Evolutionary conservation across 129 eudicot genomes (phyloP).

Genomic region (Flaveria robusta): DNA sequence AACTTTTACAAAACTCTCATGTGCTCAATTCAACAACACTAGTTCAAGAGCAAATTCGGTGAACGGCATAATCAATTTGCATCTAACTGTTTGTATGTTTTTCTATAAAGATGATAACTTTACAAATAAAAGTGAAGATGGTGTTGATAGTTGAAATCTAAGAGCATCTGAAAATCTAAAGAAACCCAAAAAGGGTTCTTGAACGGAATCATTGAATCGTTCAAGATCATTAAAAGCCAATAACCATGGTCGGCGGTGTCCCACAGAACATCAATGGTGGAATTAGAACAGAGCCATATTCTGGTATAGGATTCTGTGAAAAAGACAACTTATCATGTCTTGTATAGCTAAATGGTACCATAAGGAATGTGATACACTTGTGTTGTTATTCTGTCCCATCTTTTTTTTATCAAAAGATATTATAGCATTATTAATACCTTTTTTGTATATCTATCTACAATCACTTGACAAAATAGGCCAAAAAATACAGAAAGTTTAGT

Average conservation of each 20-base stretch:
- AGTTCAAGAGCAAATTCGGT: slow-evolving; percentile 17
- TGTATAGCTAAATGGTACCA: slow-evolving; percentile 4
- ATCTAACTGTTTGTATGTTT: not conserved
- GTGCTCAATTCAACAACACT: slow-evolving; percentile 1
- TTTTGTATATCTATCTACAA: slow-evolving; percentile 25
- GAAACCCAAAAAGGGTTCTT: slow-evolving; percentile 1
- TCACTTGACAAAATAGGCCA: slow-evolving; percentile 25
- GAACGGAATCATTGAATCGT: slow-evolving; percentile 18
- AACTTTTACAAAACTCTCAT: not conserved
- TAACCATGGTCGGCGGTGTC: slow-evolving; percentile 29
- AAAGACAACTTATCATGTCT: slow-evolving; percentile 23
- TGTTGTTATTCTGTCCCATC: slow-evolving; percentile 23
- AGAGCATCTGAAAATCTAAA: slow-evolving; percentile 12
- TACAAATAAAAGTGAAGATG: slow-evolving; percentile 11
- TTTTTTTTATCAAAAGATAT: slow-evolving; percentile 22
- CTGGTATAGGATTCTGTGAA: slow-evolving; percentile 35
- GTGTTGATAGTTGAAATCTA: slow-evolving; percentile 15
- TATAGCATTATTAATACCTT: not conserved
- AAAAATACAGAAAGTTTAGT: slow-evolving; percentile 8
- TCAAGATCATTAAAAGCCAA: slow-evolving; percentile 24
- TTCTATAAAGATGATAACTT: slow-evolving; percentile 12
- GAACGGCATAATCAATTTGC: slow-evolving; percentile 17
- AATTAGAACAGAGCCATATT: slow-evolving; percentile 18
- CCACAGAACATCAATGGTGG: slow-evolving; percentile 33
- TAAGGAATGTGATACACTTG: slow-evolving; percentile 20